Base-by-base conservation (phyloP, 352 stramenopile species). In the Phytophthora uliginosa region DNA sequence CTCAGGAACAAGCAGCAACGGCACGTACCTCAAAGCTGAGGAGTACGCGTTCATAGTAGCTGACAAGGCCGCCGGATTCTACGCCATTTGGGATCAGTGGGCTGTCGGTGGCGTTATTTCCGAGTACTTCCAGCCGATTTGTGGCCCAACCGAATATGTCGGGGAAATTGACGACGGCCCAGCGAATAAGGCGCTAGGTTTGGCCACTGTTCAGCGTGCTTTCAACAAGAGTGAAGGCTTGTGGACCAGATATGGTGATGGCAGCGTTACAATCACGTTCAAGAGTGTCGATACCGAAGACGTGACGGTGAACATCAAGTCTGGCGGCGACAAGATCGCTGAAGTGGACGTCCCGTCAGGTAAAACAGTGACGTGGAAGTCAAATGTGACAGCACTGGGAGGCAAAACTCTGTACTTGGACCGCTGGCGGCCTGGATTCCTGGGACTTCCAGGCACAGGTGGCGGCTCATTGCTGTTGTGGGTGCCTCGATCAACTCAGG, bases 81-180 rank as follows among this genome's bases (percentile, higher is more conserved):
- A 84, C 31, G 59, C 78, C 0, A 66, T 78, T 45, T 86, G 78
- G 54, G 78, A 86, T 59, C 67, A 73, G 20, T 84, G 76, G 47
- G 78, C 76, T 31, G 31, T 85, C 33, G 63, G 67, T 22, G 59
- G 60, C 12, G 53, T 85, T 57, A 74, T 73, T n/a, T 69, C 77
- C 6, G 73, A 84, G 34, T 88, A 79, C 17, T 60, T 88, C 17
- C 78, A 88, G 68, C 76, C 81, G 2, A 83, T 86, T 50, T 86
- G 81, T 40, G 76, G 76, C 0, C 76, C 81, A 2, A 84, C 80
- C 1, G 34, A 72, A n/a, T 76, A 77, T 40, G 55, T 85, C 6
- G 76, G 78, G 0, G 64, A 80, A 2, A 78, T 88, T 48, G 71
- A 78, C 28, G 71, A 85, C 42, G 81, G 81, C 22, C 42, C 71